phyloP scores from a whole-genome alignment of 768 basidiomycete species.

The Boletus tylopilopsis region DNA sequence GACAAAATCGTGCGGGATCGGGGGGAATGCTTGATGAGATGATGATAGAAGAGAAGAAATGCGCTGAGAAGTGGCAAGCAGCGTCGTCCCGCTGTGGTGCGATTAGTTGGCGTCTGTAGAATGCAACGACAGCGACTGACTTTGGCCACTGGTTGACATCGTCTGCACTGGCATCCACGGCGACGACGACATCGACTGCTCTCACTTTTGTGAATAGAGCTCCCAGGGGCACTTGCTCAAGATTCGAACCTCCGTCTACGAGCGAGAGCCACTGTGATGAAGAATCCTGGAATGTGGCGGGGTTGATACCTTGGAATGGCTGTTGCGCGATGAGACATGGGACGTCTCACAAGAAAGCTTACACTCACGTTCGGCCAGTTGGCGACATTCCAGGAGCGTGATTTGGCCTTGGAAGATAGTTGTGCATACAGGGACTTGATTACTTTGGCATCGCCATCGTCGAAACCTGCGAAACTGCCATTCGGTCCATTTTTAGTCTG shows the following conservation, averaged over 20 bases:
- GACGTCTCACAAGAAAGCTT: neutral
- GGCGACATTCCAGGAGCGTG: constrained; percentile 55
- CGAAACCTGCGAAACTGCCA: constrained; percentile 28
- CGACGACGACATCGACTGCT: constrained; percentile 69
- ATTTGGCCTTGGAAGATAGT: constrained; percentile 42
- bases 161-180: constrained; percentile 65
- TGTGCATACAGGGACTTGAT: constrained; percentile 50
- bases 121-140: constrained; percentile 33
- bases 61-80: constrained; percentile 42
- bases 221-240: constrained; percentile 67
- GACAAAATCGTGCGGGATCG: constrained; percentile 59
- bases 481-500: constrained; percentile 48
- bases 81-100: constrained; percentile 47
- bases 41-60: constrained; percentile 41
- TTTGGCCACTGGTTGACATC: constrained; percentile 63
- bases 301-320: constrained; percentile 52
- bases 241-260: constrained; percentile 68
- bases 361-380: constrained; percentile 59
- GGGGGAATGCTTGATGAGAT: constrained; percentile 61
- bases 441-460: constrained; percentile 15
- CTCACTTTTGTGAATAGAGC: constrained; percentile 69
- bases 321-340: constrained; percentile 12
- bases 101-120: neutral
- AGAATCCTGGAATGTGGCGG: constrained; percentile 50
- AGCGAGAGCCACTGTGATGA: constrained; percentile 53